Evolutionary conservation across 1,284 basidiomycete species (phyloP).

Genomic region (Microbotryum saponariae): DNA sequence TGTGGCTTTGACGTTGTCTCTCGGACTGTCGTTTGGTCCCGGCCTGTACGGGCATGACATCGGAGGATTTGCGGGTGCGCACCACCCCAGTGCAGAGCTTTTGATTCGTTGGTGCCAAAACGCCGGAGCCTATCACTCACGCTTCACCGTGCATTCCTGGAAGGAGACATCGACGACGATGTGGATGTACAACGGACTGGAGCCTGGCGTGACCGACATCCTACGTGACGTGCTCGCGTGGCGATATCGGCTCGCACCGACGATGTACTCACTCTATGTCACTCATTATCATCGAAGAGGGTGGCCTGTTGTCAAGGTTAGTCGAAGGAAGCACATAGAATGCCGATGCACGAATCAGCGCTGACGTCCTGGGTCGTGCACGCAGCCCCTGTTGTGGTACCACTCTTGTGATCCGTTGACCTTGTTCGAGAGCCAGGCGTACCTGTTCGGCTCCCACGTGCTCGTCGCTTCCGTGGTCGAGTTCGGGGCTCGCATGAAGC

Average conservation of each 20-base stretch:
- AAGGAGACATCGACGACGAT: constrained; percentile 29
- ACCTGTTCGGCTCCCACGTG: constrained; percentile 26
- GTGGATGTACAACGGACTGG: constrained; percentile 24
- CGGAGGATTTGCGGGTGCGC: constrained; percentile 28
- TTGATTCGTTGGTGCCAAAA: constrained; percentile 29
- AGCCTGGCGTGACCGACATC: constrained; percentile 7
- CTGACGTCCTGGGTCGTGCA: background rate
- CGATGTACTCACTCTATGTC: constrained; percentile 29
- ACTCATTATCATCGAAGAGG: constrained; percentile 25
- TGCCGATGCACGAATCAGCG: background rate
- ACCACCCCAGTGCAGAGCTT: constrained; percentile 26
- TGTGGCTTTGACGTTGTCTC: constrained; percentile 20
- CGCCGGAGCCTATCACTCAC: constrained; percentile 20
- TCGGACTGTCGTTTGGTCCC: constrained; percentile 21
- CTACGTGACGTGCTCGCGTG: constrained; percentile 10
- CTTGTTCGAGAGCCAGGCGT: constrained; percentile 28
- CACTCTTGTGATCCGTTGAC: constrained; percentile 20
- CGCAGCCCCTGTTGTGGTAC: constrained; percentile 26
- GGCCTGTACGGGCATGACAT: constrained; percentile 31
- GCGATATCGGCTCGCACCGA: constrained; percentile 26
- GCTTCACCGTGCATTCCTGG: constrained; percentile 31
- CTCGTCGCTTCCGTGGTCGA: constrained; percentile 23
- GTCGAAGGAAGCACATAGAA: too few species aligned
- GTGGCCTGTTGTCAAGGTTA: constrained; percentile 26
- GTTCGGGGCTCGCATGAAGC: constrained; percentile 3